A percentile compares a stretch with the other conserved stretches of the same genome.
Evolutionary conservation across 2,329 filamentous ascomycete species (phyloP).

Genomic region (Rhexocercosporidium sp.): DNA sequence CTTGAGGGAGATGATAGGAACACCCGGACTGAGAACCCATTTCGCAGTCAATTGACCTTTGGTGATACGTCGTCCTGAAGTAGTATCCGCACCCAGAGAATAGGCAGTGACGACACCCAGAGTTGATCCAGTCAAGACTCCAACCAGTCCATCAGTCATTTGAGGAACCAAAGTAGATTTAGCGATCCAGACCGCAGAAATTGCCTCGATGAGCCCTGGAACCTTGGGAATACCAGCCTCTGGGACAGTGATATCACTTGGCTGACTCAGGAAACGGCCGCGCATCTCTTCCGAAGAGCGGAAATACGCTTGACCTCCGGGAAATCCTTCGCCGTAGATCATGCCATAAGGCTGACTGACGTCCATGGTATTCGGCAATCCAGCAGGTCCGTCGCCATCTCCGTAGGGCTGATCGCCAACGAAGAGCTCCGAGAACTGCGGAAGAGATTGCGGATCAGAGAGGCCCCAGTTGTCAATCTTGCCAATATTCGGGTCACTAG

Average conservation of each 20-base stretch:
- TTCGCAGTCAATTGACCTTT: conserved; percentile 83
- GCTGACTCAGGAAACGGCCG: conserved; percentile 73
- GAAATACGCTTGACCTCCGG: conserved; percentile 81
- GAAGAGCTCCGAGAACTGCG: conserved; percentile 79
- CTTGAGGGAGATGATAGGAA: conserved; percentile 83
- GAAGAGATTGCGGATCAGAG: conserved; percentile 74
- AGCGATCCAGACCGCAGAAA: conserved; percentile 87
- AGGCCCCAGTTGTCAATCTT: conserved; percentile 85
- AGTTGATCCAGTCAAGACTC: conserved; percentile 83
- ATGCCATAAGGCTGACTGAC: conserved; percentile 85
- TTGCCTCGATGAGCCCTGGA: conserved; percentile 69
- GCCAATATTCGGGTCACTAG: conserved; percentile 78
- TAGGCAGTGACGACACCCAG: conserved; percentile 84
- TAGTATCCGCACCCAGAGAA: conserved; percentile 65
- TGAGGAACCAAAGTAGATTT: conserved; percentile 76
- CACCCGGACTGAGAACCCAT: conserved; percentile 90
- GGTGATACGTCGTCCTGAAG: conserved; percentile 65
- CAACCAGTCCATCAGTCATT: conserved; percentile 77
- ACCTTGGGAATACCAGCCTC: conserved; percentile 79
- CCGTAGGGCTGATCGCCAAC: conserved; percentile 78
- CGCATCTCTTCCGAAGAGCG: conserved; percentile 75
- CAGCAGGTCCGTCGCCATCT: conserved; percentile 77
- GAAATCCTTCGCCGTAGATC: conserved; percentile 84
- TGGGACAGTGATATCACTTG: conserved; percentile 64
- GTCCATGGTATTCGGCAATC: conserved; percentile 86